phyloP scores from a whole-genome alignment of 768 basidiomycete genomes.

The Albatrellus ellisii region DNA sequence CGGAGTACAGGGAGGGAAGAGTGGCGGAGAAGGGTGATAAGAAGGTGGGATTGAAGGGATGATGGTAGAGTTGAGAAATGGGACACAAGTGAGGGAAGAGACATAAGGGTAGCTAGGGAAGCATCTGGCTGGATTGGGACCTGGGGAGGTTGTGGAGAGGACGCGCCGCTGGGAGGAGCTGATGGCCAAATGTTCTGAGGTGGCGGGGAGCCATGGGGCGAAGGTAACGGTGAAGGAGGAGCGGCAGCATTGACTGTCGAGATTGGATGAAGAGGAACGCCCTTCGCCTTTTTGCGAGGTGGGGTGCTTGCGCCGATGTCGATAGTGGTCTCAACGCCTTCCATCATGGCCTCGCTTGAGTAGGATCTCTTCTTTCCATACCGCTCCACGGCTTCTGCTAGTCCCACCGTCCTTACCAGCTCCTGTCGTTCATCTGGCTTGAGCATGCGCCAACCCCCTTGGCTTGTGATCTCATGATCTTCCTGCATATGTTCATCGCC shows the following conservation, averaged over 20 bases:
- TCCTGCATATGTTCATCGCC: slow-evolving; percentile 60
- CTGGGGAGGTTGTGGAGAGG: slow-evolving; percentile 49
- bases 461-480: slow-evolving; percentile 50
- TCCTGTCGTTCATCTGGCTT: slow-evolving; percentile 48
- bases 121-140: slow-evolving; percentile 74
- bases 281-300: slow-evolving; percentile 68
- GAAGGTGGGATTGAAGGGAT: slow-evolving; percentile 81
- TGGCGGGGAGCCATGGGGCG: slow-evolving; percentile 74
- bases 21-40: slow-evolving; percentile 85
- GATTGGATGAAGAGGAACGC: slow-evolving; percentile 40
- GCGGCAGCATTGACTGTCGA: slow-evolving; percentile 61
- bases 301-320: slow-evolving; percentile 31
- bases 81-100: slow-evolving; percentile 69
- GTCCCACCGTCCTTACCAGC: slow-evolving; percentile 39
- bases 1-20: slow-evolving; percentile 87
- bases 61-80: slow-evolving; percentile 76
- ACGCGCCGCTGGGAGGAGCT: slow-evolving; percentile 65
- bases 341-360: slow-evolving; percentile 47
- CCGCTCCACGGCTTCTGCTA: slow-evolving; percentile 73
- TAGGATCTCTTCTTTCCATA: slow-evolving; percentile 54
- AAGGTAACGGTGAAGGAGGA: slow-evolving; percentile 75
- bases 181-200: slow-evolving; percentile 71
- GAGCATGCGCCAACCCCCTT: slow-evolving; percentile 66
- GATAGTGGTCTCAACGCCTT: slow-evolving; percentile 54
- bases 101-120: slow-evolving; percentile 70